Base-by-base conservation (phyloP, 2,329 filamentous ascomycete genomes). In the Penicillium sp. region DNA sequence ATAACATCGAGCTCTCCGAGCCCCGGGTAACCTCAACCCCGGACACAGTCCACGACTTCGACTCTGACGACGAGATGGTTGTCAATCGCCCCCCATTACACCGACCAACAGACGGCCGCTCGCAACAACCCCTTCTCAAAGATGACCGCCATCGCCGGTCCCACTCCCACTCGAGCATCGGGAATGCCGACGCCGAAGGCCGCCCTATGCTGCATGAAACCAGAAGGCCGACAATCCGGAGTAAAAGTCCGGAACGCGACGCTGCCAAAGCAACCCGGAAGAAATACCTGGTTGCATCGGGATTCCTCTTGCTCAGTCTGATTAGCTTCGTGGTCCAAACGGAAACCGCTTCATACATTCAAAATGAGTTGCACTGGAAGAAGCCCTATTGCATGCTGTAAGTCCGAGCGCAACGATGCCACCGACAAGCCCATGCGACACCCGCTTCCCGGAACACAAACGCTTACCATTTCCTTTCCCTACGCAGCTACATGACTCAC, bases 371-470 rank as follows among this genome's bases (percentile, higher is more conserved):
- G 62, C 87, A 89, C 62, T 99, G 94, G 94, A 86, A 96, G 78
- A 99, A 99, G 80, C 91, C 94, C n/a, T 99, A 97, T 79, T 96
- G 91, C 81, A 99, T 99, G 94, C 86, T 99, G 82, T 97, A 78
- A 78, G 75, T 77, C 59, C 39, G 47, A 19, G 54, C 48, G 45
- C 50, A 23, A 53, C 38, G 13, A 43, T 10, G 12, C 53, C 44
- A 23, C 6, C 58, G 27, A 54, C 42, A 42, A 31, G 49, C 55
- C 52, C 55, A 52, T 48, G 38, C 47, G 39, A 53, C 48, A 44
- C 38, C 31, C 4, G 19, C 43, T 45, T 33, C 12, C 41, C 53
- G n/a, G 52, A 53, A 55, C 42, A 36, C 51, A 56, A 60, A 50
- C 17, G 60, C 64, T 67, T 58, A 67, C 59, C 56, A 41, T 15